Evolutionary conservation across 352 stramenopile species (phyloP), one percentile per base, ranked within the genome.

Genomic region (Pythium insidiosum): DNA sequence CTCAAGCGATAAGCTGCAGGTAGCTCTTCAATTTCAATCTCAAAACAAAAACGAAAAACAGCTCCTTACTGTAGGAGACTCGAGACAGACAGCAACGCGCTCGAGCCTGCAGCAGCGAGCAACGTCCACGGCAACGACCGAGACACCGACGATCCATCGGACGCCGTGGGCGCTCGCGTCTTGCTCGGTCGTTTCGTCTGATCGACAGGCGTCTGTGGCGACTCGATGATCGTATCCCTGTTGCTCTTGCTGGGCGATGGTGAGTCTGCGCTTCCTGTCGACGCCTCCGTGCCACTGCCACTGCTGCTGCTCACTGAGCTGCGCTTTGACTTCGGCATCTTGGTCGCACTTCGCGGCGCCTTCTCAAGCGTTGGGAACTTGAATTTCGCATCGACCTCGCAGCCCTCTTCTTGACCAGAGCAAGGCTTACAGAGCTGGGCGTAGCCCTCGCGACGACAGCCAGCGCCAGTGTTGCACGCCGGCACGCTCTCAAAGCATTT

Each of bases 361-460:
- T 57, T 62, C 13, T 35, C 20, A 7, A 63, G 48, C 22, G 21
- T 35, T 6, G 54, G 54, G 48, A 58, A 63, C 34, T 42, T 44
- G 23, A 44, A 63, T 19, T 37, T 33, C 11, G 12, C 23, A 16
- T 43, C 33, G 6, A 19, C 38, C 38, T 20, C 21, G 16, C 54
- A 63, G 12, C 39, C 54, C 15, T 28, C 28, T 1, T n/a, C 30
- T 36, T 60, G 42, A 2, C 36, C 30, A 9, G 35, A 33, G 35
- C 64, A 74, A 12, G 49, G 38, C 45, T 54, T 29, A 22, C 64
- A 74, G 6, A 74, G 33, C 51, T 71, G 60, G n/a, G 56, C 50
- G 35, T 56, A 63, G 0, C 53, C 49, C 26, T 66, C 56, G 13
- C 64, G 61, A 13, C 50, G 51, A 48, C 64, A 74, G 11, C 60